phyloP scores from a whole-genome alignment of 2,329 filamentous ascomycete species.

The Ceratocystis cacaofunesta region DNA sequence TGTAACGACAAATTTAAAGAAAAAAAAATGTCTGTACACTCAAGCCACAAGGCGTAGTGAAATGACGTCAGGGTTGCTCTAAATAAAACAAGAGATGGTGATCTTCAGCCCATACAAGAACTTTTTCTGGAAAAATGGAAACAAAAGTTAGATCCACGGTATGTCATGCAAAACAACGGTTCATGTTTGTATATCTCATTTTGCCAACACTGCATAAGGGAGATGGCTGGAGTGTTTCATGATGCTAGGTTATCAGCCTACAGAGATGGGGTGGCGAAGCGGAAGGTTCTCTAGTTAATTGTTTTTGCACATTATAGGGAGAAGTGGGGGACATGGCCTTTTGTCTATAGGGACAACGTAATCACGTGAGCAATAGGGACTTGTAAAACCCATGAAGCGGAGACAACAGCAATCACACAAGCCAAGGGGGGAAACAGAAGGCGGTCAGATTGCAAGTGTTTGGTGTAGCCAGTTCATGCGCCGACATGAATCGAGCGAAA shows the following conservation, averaged over 20 bases:
- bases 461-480: too few relatives aligned
- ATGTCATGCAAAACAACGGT: neutral
- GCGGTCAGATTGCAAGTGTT: too few relatives aligned
- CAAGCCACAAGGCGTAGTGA: neutral
- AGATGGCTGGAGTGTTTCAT: constrained; percentile 4
- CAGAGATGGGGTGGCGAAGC: neutral
- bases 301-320: too few relatives aligned
- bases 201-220: neutral
- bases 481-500: too few relatives aligned
- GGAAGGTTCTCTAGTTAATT: neutral
- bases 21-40: neutral
- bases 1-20: neutral
- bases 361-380: too few relatives aligned
- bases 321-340: too few relatives aligned
- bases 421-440: too few relatives aligned
- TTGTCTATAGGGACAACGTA: too few relatives aligned
- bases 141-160: neutral
- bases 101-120: neutral
- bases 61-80: neutral
- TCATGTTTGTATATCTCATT: neutral
- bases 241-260: neutral
- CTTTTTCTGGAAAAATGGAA: neutral
- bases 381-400: too few relatives aligned
- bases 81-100: neutral
- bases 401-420: too few relatives aligned